Evolutionary conservation across 257 asterid species (phyloP), one percentile per base, ranked within the genome.

Genomic region (Solanum chilense): DNA sequence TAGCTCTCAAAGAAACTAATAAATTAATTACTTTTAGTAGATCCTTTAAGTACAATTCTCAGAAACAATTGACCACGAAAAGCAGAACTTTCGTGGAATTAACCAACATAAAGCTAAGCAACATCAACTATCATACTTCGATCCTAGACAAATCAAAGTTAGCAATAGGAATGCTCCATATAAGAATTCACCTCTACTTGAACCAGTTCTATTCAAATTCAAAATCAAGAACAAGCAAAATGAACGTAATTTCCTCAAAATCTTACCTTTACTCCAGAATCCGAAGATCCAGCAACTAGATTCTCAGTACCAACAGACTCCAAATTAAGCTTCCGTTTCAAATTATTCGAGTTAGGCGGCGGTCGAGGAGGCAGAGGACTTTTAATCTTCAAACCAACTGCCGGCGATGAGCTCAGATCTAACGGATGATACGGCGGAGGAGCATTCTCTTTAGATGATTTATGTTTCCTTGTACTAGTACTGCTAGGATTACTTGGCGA

Each of bases 341-440:
- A 95, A 23, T 74, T 37, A 41, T 86, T 71, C 39, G 85, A 73
- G 13, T 86, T 71, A 25, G 35, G 18, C 49, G 98, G 98, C 23
- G 99, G 99, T 44, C 98, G 93, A 0, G 99, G 98, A 1, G 98
- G 99, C 58, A 97, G 96, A 25, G 98, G 94, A 81, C 98, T 94
- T 91, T 92, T 97, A 85, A 78, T 82, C 91, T 92, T 93, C 69
- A 64, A 62, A 2, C 82, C 75, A 9, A 85, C 87, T 12, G 94
- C 84, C 5, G 91, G 92, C 20, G 92, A 85, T 11, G 73, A 39
- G 83, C 62, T 70, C 41, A 74, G 56, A 85, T 89, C 90, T 45
- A 88, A 31, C 18, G 16, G 84, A 31, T 80, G 68, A 80, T 80
- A 45, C 6, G 16, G 64, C 66, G 98, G 98, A 41, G 97, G 97